These are phyloP conservation scores for Apiotrichum sp. DNA, from an alignment of 1,284 basidiomycete species.

Conservation along the genomic window DNA sequence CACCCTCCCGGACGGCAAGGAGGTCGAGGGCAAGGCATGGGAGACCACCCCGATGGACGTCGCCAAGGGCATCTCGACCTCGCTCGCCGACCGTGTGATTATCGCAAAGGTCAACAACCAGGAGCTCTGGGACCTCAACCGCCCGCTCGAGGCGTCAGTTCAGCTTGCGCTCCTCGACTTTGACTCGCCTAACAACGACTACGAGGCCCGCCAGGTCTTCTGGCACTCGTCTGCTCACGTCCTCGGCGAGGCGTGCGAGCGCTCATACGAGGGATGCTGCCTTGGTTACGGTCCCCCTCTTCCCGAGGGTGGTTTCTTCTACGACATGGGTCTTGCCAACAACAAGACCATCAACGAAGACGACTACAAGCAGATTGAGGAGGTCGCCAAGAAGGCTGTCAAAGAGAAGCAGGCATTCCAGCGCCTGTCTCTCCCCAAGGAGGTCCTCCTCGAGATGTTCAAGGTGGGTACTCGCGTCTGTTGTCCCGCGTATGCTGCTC, in stretches of 20 bases:
- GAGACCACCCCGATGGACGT: conserved; percentile 94
- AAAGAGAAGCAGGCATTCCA: conserved; percentile 99
- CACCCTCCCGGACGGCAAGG: conserved; percentile 81
- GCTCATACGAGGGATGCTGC: conserved; percentile 89
- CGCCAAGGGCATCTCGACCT: conserved; percentile 79
- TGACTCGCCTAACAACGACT: conserved; percentile 75
- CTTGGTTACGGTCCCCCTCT: conserved; percentile 93
- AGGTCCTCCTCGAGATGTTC: conserved; percentile 95
- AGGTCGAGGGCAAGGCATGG: conserved; percentile 79
- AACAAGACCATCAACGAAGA: conserved; percentile 63
- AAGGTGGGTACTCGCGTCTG: conserved; percentile 53
- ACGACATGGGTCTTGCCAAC: conserved; percentile 70
- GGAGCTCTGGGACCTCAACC: conserved; percentile 87
- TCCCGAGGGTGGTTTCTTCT: conserved; percentile 96
- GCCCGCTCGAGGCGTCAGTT: conserved; percentile 79
- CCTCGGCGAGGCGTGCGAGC: conserved; percentile 94
- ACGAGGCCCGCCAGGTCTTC: conserved; percentile 84
- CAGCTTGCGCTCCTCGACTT: conserved; percentile 87
- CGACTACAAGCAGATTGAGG: conserved; percentile 87
- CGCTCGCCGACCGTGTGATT: conserved; percentile 80
- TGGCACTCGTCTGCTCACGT: conserved; percentile 99
- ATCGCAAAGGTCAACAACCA: conserved; percentile 85
- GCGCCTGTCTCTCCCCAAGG: conserved; percentile 86
- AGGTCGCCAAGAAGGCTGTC: conserved; percentile 76
- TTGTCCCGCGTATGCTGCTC: not conserved